These are phyloP conservation scores for Adansonia grandidieri DNA, from an alignment of 441 rosid genomes.

Conservation along the genomic window DNA sequence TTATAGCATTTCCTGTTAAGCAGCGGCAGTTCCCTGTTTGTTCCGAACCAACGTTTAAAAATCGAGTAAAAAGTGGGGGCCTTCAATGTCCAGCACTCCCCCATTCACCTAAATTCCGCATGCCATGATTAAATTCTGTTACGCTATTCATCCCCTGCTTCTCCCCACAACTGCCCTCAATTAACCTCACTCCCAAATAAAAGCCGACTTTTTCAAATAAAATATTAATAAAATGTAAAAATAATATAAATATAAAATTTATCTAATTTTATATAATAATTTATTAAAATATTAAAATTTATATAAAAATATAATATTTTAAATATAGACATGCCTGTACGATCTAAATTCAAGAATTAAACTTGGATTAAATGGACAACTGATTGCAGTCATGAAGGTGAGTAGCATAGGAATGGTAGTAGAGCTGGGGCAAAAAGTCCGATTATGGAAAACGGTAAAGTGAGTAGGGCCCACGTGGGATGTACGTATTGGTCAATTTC, in stretches of 20 bases:
- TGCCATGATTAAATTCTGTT: neutral
- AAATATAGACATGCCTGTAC: too few relatives aligned
- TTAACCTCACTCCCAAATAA: neutral
- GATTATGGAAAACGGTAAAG: slow-evolving; percentile 35
- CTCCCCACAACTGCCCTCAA: neutral
- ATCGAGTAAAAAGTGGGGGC: neutral
- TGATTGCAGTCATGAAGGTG: neutral
- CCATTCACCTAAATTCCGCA: neutral
- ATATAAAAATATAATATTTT: too few relatives aligned
- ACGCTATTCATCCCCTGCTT: neutral
- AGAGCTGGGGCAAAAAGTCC: neutral
- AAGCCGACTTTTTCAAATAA: too few relatives aligned
- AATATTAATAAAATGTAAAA: too few relatives aligned
- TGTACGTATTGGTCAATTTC: neutral
- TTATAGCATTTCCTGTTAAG: neutral
- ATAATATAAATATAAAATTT: too few relatives aligned
- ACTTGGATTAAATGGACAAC: neutral
- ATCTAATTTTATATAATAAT: too few relatives aligned
- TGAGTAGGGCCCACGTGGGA: slow-evolving; percentile 26
- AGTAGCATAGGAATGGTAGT: neutral
- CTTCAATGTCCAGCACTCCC: neutral
- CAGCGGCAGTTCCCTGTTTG: neutral
- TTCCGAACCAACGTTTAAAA: neutral
- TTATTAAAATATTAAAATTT: too few relatives aligned
- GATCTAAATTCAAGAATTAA: too few relatives aligned